Base-by-base conservation (phyloP, 2,329 filamentous ascomycete species). In the Xylaria sp. region DNA sequence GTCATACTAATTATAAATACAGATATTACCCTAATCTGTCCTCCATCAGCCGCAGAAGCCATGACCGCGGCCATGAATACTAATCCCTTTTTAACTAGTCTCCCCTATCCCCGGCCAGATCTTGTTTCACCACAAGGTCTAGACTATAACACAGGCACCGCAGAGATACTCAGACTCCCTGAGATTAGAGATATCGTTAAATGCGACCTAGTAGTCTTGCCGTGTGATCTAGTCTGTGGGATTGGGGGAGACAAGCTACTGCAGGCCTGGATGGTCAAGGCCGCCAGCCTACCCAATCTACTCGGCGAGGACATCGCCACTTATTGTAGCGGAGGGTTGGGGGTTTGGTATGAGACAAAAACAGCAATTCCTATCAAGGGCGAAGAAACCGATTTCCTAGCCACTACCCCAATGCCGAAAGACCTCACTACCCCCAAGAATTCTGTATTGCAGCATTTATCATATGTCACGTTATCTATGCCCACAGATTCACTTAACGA, bases 211-310 rank as follows among this genome's bases (percentile, higher is more conserved):
- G 83, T 98, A 30, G 88, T 98, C 2, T 84, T 99, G 3, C 95
- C 96, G 0, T 99, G 96, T 80, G 96, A 99, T 78, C 84, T 99
- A 6, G 90, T 99, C 47, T 98, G 94, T 78, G 94, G 97, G 76
- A 83, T 98, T 17, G 90, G 92, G 2, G 94, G 94, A 12, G 92
- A 94, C 74, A 89, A 90, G 70, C 85, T 98, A 24, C 82, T 97
- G 2, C 93, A 98, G 79, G 89, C 94, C 68, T 99, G 96, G 94
- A 94, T 98, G 91, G 89, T 94, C 34, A 89, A 92, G 73, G 89
- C 93, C 58, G 90, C 89, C 17, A 92, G 90, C 45, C 84, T 95
- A 79, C 86, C 81, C 73, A 89, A 83, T 81, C 84, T 86, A 14
- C 85, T 90, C 2, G 87, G 80, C n/a, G 81, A 81, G 7, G 80